Percentiles rank a stretch among this genome's conserved stretches.
phyloP scores from a whole-genome alignment of 1,284 basidiomycete genomes.

The Boletus calvinii region DNA sequence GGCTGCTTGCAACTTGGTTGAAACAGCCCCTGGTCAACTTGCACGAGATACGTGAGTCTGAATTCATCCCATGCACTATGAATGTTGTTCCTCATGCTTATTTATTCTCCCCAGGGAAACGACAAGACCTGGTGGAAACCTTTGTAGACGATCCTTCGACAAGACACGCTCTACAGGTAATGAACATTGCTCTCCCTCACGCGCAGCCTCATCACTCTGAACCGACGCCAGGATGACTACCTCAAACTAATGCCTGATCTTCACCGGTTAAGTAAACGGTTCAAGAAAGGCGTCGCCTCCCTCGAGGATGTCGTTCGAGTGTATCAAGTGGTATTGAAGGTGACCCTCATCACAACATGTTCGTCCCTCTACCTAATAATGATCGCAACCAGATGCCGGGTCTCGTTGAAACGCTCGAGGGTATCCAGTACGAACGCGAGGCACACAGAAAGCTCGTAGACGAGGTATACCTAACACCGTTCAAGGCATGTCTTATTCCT shows the following conservation, averaged over 20 bases:
- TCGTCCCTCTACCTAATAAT: background rate
- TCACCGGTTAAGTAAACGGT: conserved; percentile 89
- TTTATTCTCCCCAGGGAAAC: conserved; percentile 52
- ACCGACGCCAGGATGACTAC: conserved; percentile 65
- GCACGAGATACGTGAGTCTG: conserved; percentile 82
- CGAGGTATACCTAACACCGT: conserved; percentile 61
- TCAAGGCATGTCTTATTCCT: conserved; percentile 48
- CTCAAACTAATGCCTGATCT: conserved; percentile 94
- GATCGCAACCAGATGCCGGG: conserved; percentile 63
- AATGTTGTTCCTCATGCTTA: background rate
- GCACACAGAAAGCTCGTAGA: conserved; percentile 58
- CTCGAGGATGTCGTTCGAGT: conserved; percentile 96
- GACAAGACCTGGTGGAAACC: conserved; percentile 85
- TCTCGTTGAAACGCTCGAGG: conserved; percentile 64
- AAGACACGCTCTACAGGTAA: conserved; percentile 72
- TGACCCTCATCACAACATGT: conserved; percentile 21
- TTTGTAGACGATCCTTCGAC: conserved; percentile 81
- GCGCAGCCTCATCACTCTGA: background rate
- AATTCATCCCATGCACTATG: background rate
- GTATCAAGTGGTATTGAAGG: conserved; percentile 84
- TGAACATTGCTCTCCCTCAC: conserved; percentile 1
- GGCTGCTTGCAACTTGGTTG: conserved; percentile 90
- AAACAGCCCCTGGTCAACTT: conserved; percentile 96
- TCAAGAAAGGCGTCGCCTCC: conserved; percentile 81
- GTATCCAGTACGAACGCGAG: conserved; percentile 48